These are phyloP conservation scores for Venturia carpophila DNA, from an alignment of 2,329 filamentous ascomycete species.

Conservation along the genomic window DNA sequence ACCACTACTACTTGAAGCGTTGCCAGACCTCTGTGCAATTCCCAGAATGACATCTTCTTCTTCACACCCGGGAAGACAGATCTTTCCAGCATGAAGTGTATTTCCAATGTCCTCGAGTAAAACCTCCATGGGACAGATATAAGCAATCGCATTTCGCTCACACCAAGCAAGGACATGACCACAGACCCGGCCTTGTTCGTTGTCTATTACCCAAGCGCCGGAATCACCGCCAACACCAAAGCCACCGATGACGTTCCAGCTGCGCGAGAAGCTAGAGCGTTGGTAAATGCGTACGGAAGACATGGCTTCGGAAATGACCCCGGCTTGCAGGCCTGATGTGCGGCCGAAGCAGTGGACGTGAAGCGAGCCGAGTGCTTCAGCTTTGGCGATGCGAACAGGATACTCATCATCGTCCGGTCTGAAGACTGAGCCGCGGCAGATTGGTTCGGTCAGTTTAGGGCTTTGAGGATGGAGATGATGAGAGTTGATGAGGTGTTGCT, in stretches of 20 bases:
- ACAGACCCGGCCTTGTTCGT: constrained; percentile 68
- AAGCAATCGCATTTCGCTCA: constrained; percentile 69
- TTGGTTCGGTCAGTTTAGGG: constrained; percentile 29
- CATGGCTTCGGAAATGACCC: constrained; percentile 68
- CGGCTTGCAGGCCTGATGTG: constrained; percentile 74
- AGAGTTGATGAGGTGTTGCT: background rate
- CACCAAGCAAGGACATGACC: constrained; percentile 90
- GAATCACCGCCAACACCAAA: constrained; percentile 77
- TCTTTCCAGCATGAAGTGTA: constrained; percentile 60
- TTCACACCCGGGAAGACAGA: constrained; percentile 59
- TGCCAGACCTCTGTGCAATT: background rate
- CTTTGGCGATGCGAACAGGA: constrained; percentile 53
- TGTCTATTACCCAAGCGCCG: constrained; percentile 86
- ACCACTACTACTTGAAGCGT: background rate
- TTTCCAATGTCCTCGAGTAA: constrained; percentile 77
- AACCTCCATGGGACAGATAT: constrained; percentile 93
- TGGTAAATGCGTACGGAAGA: constrained; percentile 82
- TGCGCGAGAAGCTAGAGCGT: constrained; percentile 69
- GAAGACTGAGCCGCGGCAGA: constrained; percentile 28
- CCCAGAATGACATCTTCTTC: background rate
- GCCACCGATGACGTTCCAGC: constrained; percentile 53
- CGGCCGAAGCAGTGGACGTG: constrained; percentile 83
- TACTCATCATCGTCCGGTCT: constrained; percentile 35
- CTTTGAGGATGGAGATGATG: constrained; percentile 21
- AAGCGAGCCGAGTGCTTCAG: constrained; percentile 59